A percentile compares a stretch with the other conserved stretches of the same genome.
These are phyloP conservation scores for Nigrograna mackinnonii DNA, from an alignment of 2,329 filamentous ascomycete species.

Conservation along the genomic window DNA sequence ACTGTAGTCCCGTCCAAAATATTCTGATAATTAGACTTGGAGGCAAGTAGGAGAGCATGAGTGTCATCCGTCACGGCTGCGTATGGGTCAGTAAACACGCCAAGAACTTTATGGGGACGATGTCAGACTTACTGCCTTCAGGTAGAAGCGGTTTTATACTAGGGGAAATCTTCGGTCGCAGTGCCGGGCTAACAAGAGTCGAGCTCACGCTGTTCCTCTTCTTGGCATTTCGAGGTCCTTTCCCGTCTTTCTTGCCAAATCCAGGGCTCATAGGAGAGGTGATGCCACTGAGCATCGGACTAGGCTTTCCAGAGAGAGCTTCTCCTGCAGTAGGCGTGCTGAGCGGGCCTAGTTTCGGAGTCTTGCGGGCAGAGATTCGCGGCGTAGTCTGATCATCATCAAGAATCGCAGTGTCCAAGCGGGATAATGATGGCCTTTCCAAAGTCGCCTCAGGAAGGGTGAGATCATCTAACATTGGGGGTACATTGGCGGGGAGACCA, in stretches of 20 bases:
- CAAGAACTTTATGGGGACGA: not conserved
- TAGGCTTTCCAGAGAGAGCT: slow-evolving; percentile 41
- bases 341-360: slow-evolving; percentile 65
- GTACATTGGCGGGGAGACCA: slow-evolving; percentile 20
- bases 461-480: slow-evolving; percentile 60
- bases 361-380: slow-evolving; percentile 66
- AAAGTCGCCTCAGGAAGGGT: slow-evolving; percentile 71
- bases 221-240: slow-evolving; percentile 32
- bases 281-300: slow-evolving; percentile 57
- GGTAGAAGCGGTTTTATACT: slow-evolving; percentile 91
- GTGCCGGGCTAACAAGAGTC: slow-evolving; percentile 80
- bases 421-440: slow-evolving; percentile 51
- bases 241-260: slow-evolving; percentile 37
- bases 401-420: slow-evolving; percentile 54
- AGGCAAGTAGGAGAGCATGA: slow-evolving; percentile 77
- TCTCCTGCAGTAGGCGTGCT: slow-evolving; percentile 47
- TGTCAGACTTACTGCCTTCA: slow-evolving; percentile 58
- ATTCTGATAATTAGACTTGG: slow-evolving; percentile 98
- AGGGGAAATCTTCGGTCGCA: slow-evolving; percentile 88
- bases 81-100: slow-evolving; percentile 13
- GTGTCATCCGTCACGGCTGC: slow-evolving; percentile 58
- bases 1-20: slow-evolving; percentile 91
- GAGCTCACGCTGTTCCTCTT: slow-evolving; percentile 60
- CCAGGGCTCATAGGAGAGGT: slow-evolving; percentile 53
- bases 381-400: slow-evolving; percentile 59